A percentile compares a stretch with the other conserved stretches of the same genome.
phyloP scores from a whole-genome alignment of 139 green algal species.

The Closterium sp. region DNA sequence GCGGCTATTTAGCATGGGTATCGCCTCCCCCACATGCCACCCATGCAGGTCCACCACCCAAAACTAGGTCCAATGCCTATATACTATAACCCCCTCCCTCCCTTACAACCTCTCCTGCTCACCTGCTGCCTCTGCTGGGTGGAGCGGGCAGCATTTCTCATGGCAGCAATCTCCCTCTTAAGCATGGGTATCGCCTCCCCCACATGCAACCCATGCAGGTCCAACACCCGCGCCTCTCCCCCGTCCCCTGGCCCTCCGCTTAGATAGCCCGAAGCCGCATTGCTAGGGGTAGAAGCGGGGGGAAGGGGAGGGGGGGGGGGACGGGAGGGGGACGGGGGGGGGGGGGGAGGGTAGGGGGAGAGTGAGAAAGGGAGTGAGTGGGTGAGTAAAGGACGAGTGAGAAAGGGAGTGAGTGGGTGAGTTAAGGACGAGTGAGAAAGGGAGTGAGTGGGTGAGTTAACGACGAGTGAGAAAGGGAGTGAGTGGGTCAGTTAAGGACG shows the following conservation, averaged over 20 bases:
- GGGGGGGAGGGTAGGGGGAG: not conserved
- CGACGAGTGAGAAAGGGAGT: too few species aligned
- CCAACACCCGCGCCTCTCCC: slow-evolving; percentile 28
- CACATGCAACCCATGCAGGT: slow-evolving; percentile 53
- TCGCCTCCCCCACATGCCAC: not conserved
- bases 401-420: not conserved
- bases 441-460: too few species aligned
- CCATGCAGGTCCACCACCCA: not conserved
- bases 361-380: too few species aligned
- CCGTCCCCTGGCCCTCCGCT: not conserved
- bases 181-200: slow-evolving; percentile 45
- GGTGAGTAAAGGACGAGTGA: not conserved
- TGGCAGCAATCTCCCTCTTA: slow-evolving; percentile 34
- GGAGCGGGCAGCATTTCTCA: not conserved
- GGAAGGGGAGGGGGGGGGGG: not conserved
- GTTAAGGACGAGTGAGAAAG: too few species aligned
- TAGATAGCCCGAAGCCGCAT: slow-evolving; percentile 5
- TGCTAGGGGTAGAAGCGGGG: not conserved
- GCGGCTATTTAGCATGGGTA: too few species aligned
- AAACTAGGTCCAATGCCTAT: too few species aligned
- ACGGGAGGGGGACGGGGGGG: not conserved
- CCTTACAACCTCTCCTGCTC: not conserved
- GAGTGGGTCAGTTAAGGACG: too few species aligned
- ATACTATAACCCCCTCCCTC: too few species aligned
- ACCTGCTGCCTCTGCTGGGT: slow-evolving; percentile 39